These are phyloP conservation scores for Microsporum audouinii DNA, from an alignment of 2,329 filamentous ascomycete species.

Conservation along the genomic window DNA sequence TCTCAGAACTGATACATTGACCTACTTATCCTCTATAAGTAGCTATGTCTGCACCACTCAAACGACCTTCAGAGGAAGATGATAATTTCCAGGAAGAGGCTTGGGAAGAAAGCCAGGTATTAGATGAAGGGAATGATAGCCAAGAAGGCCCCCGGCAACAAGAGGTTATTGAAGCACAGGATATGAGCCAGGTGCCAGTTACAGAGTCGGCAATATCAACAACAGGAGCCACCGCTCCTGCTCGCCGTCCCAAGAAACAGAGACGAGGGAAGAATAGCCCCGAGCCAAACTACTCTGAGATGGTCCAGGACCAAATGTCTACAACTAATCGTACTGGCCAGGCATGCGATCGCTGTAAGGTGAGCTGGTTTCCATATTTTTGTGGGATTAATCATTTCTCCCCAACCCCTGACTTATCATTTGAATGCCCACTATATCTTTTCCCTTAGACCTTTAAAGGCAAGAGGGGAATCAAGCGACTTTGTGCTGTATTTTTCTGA, in stretches of 20 bases:
- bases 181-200: background rate
- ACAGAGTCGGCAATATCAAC: background rate
- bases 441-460: background rate
- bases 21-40: background rate
- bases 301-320: conserved; percentile 15
- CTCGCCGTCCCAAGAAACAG: conserved; percentile 13
- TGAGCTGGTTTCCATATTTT: conserved; percentile 11
- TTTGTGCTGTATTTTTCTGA: background rate
- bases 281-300: conserved; percentile 18
- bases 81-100: background rate
- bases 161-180: background rate
- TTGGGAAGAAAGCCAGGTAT: background rate
- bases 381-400: background rate
- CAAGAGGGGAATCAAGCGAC: background rate
- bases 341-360: conserved; percentile 24
- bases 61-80: background rate
- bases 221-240: background rate
- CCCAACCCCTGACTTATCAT: background rate
- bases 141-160: background rate
- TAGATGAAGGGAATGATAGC: background rate
- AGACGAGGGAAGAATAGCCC: conserved; percentile 17
- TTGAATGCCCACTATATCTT: background rate
- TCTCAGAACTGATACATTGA: background rate
- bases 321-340: conserved; percentile 15
- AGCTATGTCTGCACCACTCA: background rate